phyloP scores from a whole-genome alignment of 2,329 filamentous ascomycete genomes.

The Bisporella sp. region DNA sequence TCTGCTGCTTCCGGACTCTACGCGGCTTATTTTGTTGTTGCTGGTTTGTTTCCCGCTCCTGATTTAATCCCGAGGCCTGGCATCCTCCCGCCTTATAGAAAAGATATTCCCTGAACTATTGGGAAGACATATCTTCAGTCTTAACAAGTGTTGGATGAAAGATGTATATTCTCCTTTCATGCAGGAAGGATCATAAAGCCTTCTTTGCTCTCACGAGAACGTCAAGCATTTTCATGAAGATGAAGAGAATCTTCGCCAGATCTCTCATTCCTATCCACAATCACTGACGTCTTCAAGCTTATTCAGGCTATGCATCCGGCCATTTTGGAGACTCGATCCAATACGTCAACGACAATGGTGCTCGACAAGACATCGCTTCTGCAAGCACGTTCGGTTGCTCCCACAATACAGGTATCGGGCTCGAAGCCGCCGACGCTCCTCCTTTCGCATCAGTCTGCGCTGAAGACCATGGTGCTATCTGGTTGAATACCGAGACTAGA shows the following conservation, averaged over 20 bases:
- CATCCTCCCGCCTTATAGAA: too few species aligned
- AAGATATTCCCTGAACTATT: too few species aligned
- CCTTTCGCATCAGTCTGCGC: slow-evolving; percentile 54
- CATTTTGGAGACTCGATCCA: slow-evolving; percentile 53
- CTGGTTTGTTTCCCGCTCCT: slow-evolving; percentile 26
- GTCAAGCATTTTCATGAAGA: too few species aligned
- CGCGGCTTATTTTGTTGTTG: slow-evolving; percentile 56
- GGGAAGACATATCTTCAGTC: too few species aligned
- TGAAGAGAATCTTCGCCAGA: too few species aligned
- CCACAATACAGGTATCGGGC: slow-evolving; percentile 58
- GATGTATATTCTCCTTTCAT: too few species aligned
- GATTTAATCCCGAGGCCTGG: neutral
- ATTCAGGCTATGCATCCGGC: slow-evolving; percentile 44
- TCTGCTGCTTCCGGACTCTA: slow-evolving; percentile 48
- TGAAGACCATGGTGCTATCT: slow-evolving; percentile 57
- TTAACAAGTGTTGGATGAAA: too few species aligned
- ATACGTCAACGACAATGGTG: slow-evolving; percentile 41
- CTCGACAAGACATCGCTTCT: slow-evolving; percentile 42
- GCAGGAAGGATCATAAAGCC: too few species aligned
- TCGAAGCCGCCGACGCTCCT: slow-evolving; percentile 50
- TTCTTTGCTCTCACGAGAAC: too few species aligned
- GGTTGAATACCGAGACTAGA: slow-evolving; percentile 54
- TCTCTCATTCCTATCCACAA: too few species aligned
- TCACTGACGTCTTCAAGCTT: slow-evolving; percentile 24
- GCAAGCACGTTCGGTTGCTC: slow-evolving; percentile 53